Evolutionary conservation across 75 land plant species (phyloP).

Genomic region (Pinus albicaulis): DNA sequence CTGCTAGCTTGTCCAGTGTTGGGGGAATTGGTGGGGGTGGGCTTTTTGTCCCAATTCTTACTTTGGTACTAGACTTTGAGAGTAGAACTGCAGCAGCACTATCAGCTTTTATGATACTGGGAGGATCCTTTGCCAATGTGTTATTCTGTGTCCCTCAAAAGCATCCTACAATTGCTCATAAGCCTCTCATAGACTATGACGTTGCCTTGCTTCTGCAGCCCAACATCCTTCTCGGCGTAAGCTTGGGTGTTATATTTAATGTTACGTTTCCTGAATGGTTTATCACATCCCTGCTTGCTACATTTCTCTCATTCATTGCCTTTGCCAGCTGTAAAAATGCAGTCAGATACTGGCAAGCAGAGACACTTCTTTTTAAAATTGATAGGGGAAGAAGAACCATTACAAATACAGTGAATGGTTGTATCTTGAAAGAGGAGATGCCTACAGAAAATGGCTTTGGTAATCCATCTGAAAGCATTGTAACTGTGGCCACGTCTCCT

Average conservation of each 20-base stretch:
- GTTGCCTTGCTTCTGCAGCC: slow-evolving; percentile 60
- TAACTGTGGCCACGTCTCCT: no score
- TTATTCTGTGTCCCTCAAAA: slow-evolving; percentile 14
- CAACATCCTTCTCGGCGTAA: slow-evolving; percentile 65
- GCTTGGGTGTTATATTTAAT: slow-evolving; percentile 67
- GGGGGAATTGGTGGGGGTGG: slow-evolving; percentile 73
- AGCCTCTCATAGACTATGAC: slow-evolving; percentile 51
- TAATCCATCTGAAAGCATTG: no score
- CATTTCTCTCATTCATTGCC: slow-evolving; percentile 48
- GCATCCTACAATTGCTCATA: slow-evolving; percentile 4
- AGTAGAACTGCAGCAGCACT: slow-evolving; percentile 56
- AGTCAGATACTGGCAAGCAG: slow-evolving; percentile 33
- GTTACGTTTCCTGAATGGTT: slow-evolving; percentile 73
- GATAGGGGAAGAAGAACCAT: no score
- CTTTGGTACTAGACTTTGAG: slow-evolving; percentile 39
- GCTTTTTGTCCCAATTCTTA: slow-evolving; percentile 41
- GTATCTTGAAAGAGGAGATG: no score
- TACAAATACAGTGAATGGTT: no score
- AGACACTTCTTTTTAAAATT: no score
- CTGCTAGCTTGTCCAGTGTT: slow-evolving; percentile 46
- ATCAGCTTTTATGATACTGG: slow-evolving; percentile 69
- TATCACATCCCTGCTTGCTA: slow-evolving; percentile 39
- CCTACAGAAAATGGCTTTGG: no score
- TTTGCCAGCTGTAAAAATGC: slow-evolving; percentile 40
- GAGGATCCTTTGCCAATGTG: slow-evolving; percentile 56